phyloP scores from a whole-genome alignment of 2,329 filamentous ascomycete genomes.

The Zarea fungicola region DNA sequence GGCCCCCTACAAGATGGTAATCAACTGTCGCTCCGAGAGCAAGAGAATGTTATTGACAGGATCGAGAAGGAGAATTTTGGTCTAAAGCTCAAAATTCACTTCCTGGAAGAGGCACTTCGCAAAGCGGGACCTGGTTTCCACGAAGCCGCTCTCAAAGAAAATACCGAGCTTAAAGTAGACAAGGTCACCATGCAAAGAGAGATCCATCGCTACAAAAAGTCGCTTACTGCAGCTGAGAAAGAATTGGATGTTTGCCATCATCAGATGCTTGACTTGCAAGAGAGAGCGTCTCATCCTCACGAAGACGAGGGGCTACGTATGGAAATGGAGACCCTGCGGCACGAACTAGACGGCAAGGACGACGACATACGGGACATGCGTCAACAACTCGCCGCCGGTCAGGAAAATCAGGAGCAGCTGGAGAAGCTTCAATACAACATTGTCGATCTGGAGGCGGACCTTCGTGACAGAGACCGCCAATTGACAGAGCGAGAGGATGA shows the following conservation, averaged over 20 bases:
- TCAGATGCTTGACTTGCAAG: conserved; percentile 77
- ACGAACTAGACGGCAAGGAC: conserved; percentile 52
- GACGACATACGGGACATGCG: conserved; percentile 57
- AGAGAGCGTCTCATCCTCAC: conserved; percentile 72
- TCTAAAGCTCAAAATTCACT: conserved; percentile 94
- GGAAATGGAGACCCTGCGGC: conserved; percentile 54
- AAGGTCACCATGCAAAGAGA: conserved; percentile 86
- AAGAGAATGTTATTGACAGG: conserved; percentile 91
- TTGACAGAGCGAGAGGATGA: conserved; percentile 73
- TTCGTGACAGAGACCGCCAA: conserved; percentile 69
- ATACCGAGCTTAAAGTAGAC: conserved; percentile 92
- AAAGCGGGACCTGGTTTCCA: conserved; percentile 88
- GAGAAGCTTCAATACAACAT: conserved; percentile 69
- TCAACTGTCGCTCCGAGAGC: conserved; percentile 84
- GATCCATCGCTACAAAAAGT: conserved; percentile 79
- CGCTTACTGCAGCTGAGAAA: conserved; percentile 73
- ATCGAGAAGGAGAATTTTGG: conserved; percentile 99
- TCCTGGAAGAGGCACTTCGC: conserved; percentile 82
- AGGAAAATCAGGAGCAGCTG: conserved; percentile 52
- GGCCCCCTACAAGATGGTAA: conserved; percentile 79
- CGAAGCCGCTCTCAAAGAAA: conserved; percentile 83
- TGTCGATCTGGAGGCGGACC: conserved; percentile 67
- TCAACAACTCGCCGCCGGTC: conserved; percentile 51
- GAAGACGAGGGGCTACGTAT: conserved; percentile 63
- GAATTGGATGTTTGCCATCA: conserved; percentile 79